Evolutionary conservation across 148 eudicot genomes (phyloP).

Genomic region (Rhododendron mucronatum): DNA sequence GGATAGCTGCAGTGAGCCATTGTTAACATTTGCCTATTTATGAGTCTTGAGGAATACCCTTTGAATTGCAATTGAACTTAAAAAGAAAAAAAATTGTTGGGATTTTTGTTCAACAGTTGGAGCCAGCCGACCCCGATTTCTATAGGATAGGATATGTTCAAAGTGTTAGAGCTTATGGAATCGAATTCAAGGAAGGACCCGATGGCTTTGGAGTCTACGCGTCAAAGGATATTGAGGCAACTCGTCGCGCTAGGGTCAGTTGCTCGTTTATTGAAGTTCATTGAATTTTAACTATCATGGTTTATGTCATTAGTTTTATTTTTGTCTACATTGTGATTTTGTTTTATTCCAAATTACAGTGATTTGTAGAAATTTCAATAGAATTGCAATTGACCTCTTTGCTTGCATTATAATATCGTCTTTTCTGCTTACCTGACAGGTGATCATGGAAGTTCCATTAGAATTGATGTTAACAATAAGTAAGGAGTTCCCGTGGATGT

Average conservation of each 20-base stretch:
- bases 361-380: neutral
- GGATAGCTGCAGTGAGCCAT: neutral
- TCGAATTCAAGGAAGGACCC: constrained; percentile 95
- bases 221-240: constrained; percentile 84
- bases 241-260: constrained; percentile 83
- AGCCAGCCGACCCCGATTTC: constrained; percentile 85
- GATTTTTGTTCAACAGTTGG: constrained; percentile 44
- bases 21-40: neutral
- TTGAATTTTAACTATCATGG: neutral
- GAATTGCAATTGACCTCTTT: neutral
- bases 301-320: neutral
- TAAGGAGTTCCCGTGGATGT: constrained; percentile 94
- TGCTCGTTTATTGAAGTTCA: neutral
- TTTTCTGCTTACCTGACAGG: constrained; percentile 32
- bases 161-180: constrained; percentile 90
- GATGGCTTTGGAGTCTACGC: constrained; percentile 95
- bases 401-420: neutral
- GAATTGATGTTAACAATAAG: constrained; percentile 95
- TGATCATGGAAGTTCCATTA: constrained; percentile 96
- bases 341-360: neutral
- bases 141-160: constrained; percentile 84
- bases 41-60: neutral
- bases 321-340: neutral
- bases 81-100: neutral
- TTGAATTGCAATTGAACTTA: neutral